Evolutionary conservation across 768 basidiomycete genomes (phyloP), one percentile per base, ranked within the genome.

Genomic region (Artomyces pyxidatus): DNA sequence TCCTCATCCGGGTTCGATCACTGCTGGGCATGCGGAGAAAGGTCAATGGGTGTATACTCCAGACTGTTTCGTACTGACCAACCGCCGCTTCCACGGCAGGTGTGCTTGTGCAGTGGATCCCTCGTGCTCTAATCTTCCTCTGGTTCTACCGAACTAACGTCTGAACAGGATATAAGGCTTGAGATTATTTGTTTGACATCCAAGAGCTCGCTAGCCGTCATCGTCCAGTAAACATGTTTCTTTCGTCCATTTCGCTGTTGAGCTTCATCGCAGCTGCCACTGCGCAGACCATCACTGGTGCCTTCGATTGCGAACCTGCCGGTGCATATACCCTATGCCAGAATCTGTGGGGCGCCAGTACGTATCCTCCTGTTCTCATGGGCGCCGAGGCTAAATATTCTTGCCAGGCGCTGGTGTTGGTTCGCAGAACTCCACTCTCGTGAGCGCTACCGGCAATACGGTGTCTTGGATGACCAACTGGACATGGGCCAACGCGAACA

Each of bases 381-480:
- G n/a, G n/a, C n/a, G n/a, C n/a, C n/a, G n/a, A 6, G 32, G 32
- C 32, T 12, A 35, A 14, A 19, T 12, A 4, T 29, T 10, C 21
- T 27, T 26, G 6, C 28, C 42, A 77, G 73, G 50, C 6, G 52
- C 65, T 16, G 78, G 78, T 12, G 70, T 70, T 1, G 78, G 77
- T 12, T 67, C 61, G 16, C 75, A 81, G 57, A 64, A 60, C 30
- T 74, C 78, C 0, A 78, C 76, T 1, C 61, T 80, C 42, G 54
- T 68, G 42, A 66, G 62, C 48, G 52, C 69, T 5, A 63, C 64
- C 22, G 67, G 69, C 14, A 65, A 68, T 50, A 61, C 56, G 21
- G 69, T 78, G 25, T 66, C 76, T 2, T 81, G 79, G 79, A 66
- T 69, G 23, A 80, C 78, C 19, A 68, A 64, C 44, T 80, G 69